These are phyloP conservation scores for Aspergillus sp. DNA, from an alignment of 2,329 filamentous ascomycete genomes.

Conservation along the genomic window DNA sequence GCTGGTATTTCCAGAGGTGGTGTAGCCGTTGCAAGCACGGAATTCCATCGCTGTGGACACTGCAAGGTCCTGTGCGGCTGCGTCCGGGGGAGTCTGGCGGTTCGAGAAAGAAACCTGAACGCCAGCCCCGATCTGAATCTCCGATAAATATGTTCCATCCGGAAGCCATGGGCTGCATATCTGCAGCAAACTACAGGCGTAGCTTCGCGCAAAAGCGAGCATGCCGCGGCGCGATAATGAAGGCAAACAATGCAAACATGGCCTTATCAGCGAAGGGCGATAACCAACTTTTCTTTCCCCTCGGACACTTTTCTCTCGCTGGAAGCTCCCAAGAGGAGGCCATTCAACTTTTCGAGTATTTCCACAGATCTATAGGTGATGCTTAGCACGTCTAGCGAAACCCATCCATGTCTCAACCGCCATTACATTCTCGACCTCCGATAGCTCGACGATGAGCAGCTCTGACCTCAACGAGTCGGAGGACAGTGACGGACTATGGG, in stretches of 20 bases:
- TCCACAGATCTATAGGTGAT: constrained; percentile 21
- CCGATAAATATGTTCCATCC: constrained; percentile 32
- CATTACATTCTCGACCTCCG: constrained; percentile 42
- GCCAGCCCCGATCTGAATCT: constrained; percentile 24
- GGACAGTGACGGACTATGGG: constrained; percentile 19
- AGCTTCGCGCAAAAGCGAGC: neutral
- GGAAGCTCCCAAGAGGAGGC: neutral
- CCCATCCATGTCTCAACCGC: constrained; percentile 26
- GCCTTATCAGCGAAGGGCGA: constrained; percentile 21
- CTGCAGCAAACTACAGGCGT: neutral
- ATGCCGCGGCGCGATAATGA: neutral
- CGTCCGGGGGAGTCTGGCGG: constrained; percentile 14
- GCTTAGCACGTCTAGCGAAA: constrained; percentile 17
- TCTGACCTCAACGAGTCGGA: constrained; percentile 33
- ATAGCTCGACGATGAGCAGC: constrained; percentile 50
- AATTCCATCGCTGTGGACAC: constrained; percentile 23
- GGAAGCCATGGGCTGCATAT: constrained; percentile 14
- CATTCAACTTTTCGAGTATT: neutral
- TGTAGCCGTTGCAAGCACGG: constrained; percentile 18
- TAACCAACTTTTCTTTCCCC: constrained; percentile 6
- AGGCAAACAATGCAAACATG: constrained; percentile 43
- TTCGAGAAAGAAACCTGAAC: constrained; percentile 15
- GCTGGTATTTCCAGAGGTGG: constrained; percentile 24
- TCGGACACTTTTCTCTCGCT: neutral
- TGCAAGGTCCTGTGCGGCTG: constrained; percentile 29